Evolutionary conservation across 2,329 filamentous ascomycete species (phyloP), one percentile per base, ranked within the genome.

Genomic region (Phyllosticta capitalensis): DNA sequence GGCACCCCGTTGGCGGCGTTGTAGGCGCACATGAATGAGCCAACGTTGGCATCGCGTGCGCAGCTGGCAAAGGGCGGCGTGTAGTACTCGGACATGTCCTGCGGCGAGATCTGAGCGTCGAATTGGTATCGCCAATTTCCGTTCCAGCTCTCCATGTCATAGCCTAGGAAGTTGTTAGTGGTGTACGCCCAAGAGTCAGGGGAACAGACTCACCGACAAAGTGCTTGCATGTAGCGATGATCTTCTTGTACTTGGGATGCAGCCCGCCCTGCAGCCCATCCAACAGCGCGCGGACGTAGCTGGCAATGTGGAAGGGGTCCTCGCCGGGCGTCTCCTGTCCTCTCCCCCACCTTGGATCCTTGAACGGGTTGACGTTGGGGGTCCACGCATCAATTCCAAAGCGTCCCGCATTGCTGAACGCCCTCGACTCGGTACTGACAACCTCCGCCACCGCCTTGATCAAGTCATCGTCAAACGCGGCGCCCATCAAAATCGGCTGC

Each of bases 71-170:
- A 89, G 0, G 84, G 79, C 1, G 82, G 84, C 49, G 86, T 76
- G 66, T 86, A 88, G 71, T 88, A 89, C 65, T 88, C 85, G 0
- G 80, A 77, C 4, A 89, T 72, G 61, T 89, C 86, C 64, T 88
- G 85, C 54, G 76, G 72, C 9, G 76, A 75, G 61, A 86, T 80
- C 12, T 78, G 72, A 5, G 83, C 78, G 66, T 86, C 76, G 61
- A 83, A 85, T 17, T 78, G 76, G 67, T 79, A 76, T 5, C 68
- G 59, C 20, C 28, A 50, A 61, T 63, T 54, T 2, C 69, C 69
- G 9, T 68, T 68, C 69, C 69, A 70, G 38, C 64, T 62, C 52
- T 71, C 69, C 6, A 71, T 63, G 26, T 70, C 68, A 10, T 69
- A 62, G 21, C 60, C 58, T n/a, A n/a, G n/a, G n/a, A n/a, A n/a